Evolutionary conservation across 257 asterid species (phyloP).

Genomic region (Capsicum rhomboideum): DNA sequence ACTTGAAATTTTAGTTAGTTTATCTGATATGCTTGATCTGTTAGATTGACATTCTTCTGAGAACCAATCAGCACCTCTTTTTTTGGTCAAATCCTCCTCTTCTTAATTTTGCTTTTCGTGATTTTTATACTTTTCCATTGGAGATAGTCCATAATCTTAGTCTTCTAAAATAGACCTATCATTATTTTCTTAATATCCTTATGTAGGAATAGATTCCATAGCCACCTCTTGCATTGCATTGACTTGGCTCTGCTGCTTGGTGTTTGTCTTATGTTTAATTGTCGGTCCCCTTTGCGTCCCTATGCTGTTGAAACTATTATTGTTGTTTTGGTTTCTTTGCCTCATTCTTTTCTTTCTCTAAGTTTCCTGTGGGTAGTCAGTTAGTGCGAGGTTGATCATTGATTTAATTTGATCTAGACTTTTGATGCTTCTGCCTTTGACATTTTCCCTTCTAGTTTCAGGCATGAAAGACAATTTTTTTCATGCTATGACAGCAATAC

Average conservation of each 20-base stretch:
- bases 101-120: background rate
- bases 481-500: background rate
- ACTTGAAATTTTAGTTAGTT: background rate
- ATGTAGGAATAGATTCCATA: background rate
- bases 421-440: background rate
- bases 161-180: background rate
- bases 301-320: background rate
- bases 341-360: background rate
- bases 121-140: background rate
- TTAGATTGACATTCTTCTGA: background rate
- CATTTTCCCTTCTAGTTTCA: background rate
- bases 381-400: background rate
- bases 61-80: background rate
- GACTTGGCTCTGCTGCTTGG: background rate
- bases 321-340: background rate
- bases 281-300: background rate
- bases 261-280: background rate
- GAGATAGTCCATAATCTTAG: background rate
- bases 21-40: background rate
- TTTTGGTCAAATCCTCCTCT: background rate
- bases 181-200: background rate
- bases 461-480: background rate
- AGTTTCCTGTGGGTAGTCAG: background rate
- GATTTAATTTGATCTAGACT: background rate
- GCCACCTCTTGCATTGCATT: background rate